Conservation (phyloP, 2,329 filamentous ascomycete species). For the Fusarium keratoplasticum region DNA sequence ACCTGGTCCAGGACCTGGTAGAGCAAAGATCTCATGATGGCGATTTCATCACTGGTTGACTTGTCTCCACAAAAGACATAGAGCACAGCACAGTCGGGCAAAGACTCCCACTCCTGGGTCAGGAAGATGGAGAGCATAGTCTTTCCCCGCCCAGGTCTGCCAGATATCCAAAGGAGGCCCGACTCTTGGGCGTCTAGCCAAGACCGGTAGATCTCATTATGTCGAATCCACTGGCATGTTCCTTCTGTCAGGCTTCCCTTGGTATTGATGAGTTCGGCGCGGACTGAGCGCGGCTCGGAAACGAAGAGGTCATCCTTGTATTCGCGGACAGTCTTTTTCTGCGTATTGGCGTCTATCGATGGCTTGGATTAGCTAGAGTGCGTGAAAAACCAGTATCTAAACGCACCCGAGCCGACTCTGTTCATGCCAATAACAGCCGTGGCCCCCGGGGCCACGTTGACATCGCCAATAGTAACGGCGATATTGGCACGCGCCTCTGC, state of each 20-base stretch:
- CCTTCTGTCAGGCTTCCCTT: background rate
- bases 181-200: background rate
- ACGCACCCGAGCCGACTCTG: background rate
- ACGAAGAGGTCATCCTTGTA: background rate
- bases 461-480: background rate
- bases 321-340: fast-evolving
- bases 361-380: fast-evolving
- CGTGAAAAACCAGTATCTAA: background rate
- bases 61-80: background rate
- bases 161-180: background rate
- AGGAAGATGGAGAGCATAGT: background rate
- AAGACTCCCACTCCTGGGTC: background rate
- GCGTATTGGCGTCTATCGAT: background rate
- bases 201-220: background rate
- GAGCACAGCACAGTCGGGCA: background rate
- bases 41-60: background rate
- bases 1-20: background rate
- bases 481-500: background rate
- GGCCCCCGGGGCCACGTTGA: background rate
- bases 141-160: background rate
- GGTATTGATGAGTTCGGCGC: background rate
- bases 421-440: background rate
- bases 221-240: background rate
- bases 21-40: background rate
- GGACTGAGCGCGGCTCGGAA: background rate